phyloP scores from a whole-genome alignment of 345 rosid genomes.

The Rhodamnia argentea region DNA sequence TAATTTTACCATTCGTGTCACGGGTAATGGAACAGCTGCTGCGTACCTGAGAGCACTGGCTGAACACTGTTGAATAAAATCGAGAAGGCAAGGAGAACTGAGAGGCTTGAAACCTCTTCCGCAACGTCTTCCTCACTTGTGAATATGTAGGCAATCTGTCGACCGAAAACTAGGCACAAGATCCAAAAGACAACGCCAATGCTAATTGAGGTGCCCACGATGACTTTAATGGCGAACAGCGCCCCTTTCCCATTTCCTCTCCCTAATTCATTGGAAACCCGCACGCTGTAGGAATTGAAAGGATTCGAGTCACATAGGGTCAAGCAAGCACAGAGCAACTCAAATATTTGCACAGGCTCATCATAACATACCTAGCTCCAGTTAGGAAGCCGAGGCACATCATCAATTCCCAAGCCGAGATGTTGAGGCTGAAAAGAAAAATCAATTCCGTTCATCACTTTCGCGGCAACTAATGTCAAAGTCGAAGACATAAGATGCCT shows the following conservation, averaged over 20 bases:
- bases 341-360: neutral
- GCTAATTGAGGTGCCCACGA: neutral
- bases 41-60: constrained; percentile 6
- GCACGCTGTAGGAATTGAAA: neutral
- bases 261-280: constrained; percentile 5
- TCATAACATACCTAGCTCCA: neutral
- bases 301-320: neutral
- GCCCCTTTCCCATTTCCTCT: neutral
- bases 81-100: constrained; percentile 2
- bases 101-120: neutral
- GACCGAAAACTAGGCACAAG: neutral
- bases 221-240: neutral
- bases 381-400: constrained; percentile 2
- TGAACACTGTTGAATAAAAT: constrained; percentile 7
- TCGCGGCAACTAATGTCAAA: neutral
- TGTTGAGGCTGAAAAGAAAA: constrained; percentile 1
- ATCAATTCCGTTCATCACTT: neutral
- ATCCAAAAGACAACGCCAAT: constrained; percentile 4
- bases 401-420: neutral
- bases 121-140: neutral
- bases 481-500: neutral
- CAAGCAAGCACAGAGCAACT: neutral
- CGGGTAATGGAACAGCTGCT: neutral
- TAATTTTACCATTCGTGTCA: neutral
- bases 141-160: neutral